A percentile compares a stretch with the other conserved stretches of the same genome.
Conservation (phyloP, 257 asterid species). For the Forsythia suspensa region DNA sequence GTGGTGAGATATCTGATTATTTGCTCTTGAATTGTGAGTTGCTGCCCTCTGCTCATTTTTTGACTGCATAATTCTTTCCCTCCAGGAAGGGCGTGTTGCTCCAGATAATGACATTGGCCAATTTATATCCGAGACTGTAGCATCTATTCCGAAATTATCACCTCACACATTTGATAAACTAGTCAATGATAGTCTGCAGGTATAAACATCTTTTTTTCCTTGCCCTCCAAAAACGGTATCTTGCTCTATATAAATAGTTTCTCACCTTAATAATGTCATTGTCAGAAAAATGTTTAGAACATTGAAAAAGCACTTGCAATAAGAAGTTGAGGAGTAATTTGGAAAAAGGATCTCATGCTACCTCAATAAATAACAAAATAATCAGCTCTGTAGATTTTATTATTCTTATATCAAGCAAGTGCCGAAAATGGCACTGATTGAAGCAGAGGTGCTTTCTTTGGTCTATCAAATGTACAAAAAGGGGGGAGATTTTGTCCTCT, state of each 20-base stretch:
- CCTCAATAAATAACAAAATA: not conserved
- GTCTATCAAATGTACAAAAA: not conserved
- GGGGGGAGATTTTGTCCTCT: too few species aligned
- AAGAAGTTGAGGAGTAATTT: not conserved
- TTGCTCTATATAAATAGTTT: not conserved
- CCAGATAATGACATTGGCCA: slow-evolving; percentile 80
- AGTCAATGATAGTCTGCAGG: slow-evolving; percentile 71
- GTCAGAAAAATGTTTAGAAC: not conserved
- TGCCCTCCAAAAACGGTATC: not conserved
- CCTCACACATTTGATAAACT: slow-evolving; percentile 47
- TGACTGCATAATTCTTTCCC: not conserved
- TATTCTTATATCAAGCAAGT: not conserved
- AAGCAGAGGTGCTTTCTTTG: not conserved
- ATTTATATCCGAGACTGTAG: slow-evolving; percentile 61
- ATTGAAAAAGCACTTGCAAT: not conserved
- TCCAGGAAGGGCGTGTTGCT: slow-evolving; percentile 71
- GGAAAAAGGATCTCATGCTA: not conserved
- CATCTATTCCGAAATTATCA: slow-evolving; percentile 71
- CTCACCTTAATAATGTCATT: not conserved
- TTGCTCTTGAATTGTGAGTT: not conserved
- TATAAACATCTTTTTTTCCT: slow-evolving; percentile 24
- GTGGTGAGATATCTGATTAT: slow-evolving; percentile 60
- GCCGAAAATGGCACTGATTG: not conserved
- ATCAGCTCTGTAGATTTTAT: not conserved
- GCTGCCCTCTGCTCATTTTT: not conserved